Percentiles rank a stretch among this genome's conserved stretches.
Evolutionary conservation across 805 yeast species (phyloP).

Genomic region (Lipomyces kockii): DNA sequence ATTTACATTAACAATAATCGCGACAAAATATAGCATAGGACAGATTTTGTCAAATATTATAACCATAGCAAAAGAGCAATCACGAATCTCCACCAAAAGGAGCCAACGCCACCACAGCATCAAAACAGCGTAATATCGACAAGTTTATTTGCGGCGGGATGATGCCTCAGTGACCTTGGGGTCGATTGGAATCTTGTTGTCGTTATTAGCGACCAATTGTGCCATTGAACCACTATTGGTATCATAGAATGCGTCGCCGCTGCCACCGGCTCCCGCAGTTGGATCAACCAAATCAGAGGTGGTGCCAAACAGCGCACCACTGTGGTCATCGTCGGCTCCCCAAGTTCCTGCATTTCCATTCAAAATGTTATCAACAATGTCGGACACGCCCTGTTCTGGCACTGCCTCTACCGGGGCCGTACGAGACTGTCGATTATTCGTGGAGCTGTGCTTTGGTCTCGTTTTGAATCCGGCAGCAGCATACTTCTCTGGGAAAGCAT

Average conservation of each 20-base stretch:
- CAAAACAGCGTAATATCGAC: slow-evolving; percentile 2
- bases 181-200: slow-evolving; percentile 32
- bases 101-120: not conserved
- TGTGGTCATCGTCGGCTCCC: slow-evolving; percentile 29
- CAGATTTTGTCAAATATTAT: not conserved
- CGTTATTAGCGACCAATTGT: slow-evolving; percentile 22
- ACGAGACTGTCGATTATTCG: slow-evolving; percentile 29
- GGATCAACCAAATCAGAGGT: slow-evolving; percentile 31
- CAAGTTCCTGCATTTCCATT: slow-evolving; percentile 20
- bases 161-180: slow-evolving; percentile 35
- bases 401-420: slow-evolving; percentile 25
- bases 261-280: slow-evolving; percentile 7
- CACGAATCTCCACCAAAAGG: not conserved
- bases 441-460: slow-evolving; percentile 25
- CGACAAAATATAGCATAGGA: not conserved
- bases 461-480: slow-evolving; percentile 52
- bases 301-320: slow-evolving; percentile 18
- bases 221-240: slow-evolving; percentile 9
- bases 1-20: slow-evolving; percentile 3
- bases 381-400: slow-evolving; percentile 14
- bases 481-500: slow-evolving; percentile 52
- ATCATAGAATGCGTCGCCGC: slow-evolving; percentile 25
- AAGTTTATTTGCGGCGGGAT: slow-evolving; percentile 28
- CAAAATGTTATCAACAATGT: slow-evolving; percentile 25
- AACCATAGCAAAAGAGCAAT: slow-evolving; percentile 1